Conservation (phyloP, 148 eudicot species). For the Euryodendron excelsum region DNA sequence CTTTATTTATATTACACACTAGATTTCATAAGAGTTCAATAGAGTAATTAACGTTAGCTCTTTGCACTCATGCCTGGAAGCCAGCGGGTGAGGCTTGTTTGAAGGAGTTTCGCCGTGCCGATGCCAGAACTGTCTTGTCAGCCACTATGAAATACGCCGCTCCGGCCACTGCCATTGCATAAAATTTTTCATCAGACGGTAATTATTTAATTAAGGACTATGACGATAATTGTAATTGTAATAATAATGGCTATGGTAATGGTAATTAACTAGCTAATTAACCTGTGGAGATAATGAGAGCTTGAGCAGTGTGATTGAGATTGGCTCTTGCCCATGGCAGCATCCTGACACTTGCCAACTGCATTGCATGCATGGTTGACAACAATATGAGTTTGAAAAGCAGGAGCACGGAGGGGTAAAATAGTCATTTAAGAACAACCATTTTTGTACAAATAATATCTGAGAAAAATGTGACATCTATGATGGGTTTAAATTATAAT, state of each 20-base stretch:
- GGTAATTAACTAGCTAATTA: background rate
- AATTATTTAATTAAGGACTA: too few species aligned
- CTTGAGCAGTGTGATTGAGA: conserved; percentile 88
- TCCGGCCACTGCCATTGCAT: conserved; percentile 28
- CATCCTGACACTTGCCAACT: conserved; percentile 85
- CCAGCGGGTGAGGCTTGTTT: conserved; percentile 24
- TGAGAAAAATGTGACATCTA: too few species aligned
- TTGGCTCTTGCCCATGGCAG: conserved; percentile 88
- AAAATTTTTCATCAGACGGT: background rate
- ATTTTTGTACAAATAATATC: background rate
- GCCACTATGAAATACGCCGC: conserved; percentile 93
- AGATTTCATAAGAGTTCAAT: background rate
- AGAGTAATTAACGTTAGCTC: background rate
- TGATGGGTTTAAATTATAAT: too few species aligned
- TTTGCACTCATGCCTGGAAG: conserved; percentile 15
- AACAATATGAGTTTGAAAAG: background rate
- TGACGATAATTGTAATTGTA: background rate
- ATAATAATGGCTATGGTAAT: background rate
- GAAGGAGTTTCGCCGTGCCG: conserved; percentile 77
- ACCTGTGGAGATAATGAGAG: conserved; percentile 89
- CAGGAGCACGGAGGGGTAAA: background rate
- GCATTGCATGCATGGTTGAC: conserved; percentile 8
- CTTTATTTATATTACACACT: background rate
- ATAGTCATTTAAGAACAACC: background rate
- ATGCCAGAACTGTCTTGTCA: conserved; percentile 79